Evolutionary conservation across 2,329 filamentous ascomycete species (phyloP), one percentile per base, ranked within the genome.

Genomic region (Bisporella sp.): DNA sequence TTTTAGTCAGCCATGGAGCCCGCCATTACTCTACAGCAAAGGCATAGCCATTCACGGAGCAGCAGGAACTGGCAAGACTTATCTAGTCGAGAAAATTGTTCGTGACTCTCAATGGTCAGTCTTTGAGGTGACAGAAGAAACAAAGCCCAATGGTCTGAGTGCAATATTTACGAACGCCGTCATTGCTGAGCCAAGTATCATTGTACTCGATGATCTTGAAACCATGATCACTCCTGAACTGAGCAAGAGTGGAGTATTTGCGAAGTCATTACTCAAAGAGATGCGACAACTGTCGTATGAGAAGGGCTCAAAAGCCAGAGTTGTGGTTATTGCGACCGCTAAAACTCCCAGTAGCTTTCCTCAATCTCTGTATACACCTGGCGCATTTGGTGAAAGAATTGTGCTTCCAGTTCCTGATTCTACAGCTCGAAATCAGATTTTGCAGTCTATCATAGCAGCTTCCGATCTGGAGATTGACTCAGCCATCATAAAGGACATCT

Each of bases 1-100:
- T 52, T 85, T 85, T 43, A 63, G 66, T 4, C 54, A 68, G 5
- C n/a, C n/a, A 9, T 8, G 8, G 35, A 37, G n/a, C 35, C 35
- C 35, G 35, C 35, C n/a, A 37, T 21, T 21, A 21, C 21, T 21
- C 21, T 21, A 37, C 35, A 37, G 35, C 8, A n/a, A 37, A 37
- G 35, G 35, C 35, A 9, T n/a, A 9, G 35, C 35, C n/a, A 37
- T n/a, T 37, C 84, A 95, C 64, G 92, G 92, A 11, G 84, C 87
- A 13, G 80, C 81, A 54, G 91, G 92, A 8, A 95, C 88, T 0
- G 92, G 92, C 29, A 96, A 96, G 70, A 85, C 82, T 0, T 76
- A 86, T 56, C 72, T 96, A 0, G 71, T 96, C 1, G 67, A 84
- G 12, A 78, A 79, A 32, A 73, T 96, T 21, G 78, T 82, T 6